Evolutionary conservation across 2,329 filamentous ascomycete species (phyloP), one percentile per base, ranked within the genome.

Genomic region (Neofusicoccum umdonicola): DNA sequence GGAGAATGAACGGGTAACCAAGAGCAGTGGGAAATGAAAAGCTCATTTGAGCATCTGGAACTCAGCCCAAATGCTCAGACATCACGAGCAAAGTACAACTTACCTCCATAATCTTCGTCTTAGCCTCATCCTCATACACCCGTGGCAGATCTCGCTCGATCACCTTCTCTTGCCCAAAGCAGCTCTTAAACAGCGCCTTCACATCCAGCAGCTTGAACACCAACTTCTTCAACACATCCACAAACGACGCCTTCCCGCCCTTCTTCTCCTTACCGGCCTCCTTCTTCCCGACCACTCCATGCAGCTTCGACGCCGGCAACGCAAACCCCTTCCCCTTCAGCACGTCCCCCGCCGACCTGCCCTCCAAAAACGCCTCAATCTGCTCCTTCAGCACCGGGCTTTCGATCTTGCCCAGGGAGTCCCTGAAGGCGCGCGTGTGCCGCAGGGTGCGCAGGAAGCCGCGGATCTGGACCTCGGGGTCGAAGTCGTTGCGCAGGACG

Each of bases 381-480:
- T 76, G 70, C 3, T 62, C 56, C 63, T 73, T 70, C 47, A 76
- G 68, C 2, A 69, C 68, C 1, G 67, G 31, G 44, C 73, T 68
- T 12, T 22, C 70, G 5, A 78, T 70, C 39, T 72, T 68, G 7
- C 62, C 65, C 56, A 73, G 73, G 1, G 72, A 73, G 22, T 68
- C 58, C 56, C 69, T 64, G 60, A 71, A 78, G 0, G 67, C 68
- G 12, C 68, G 31, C 3, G 75, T 78, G 5, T 71, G 48, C 51
- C 71, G 57, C 47, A 78, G 72, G 0, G 73, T 70, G 31, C 68
- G 69, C 12, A 78, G 60, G 27, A 77, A 72, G 8, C 69, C 72
- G 12, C 75, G 72, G 7, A 74, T 69, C 62, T 76, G 74, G 6
- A 61, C 67, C 47, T 76, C 70, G 0, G 71, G 71, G 34, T 76